A percentile compares a stretch with the other conserved stretches of the same genome.
These are phyloP conservation scores for Poronia punctata DNA, from an alignment of 495 filamentous ascomycete genomes.

Conservation along the genomic window DNA sequence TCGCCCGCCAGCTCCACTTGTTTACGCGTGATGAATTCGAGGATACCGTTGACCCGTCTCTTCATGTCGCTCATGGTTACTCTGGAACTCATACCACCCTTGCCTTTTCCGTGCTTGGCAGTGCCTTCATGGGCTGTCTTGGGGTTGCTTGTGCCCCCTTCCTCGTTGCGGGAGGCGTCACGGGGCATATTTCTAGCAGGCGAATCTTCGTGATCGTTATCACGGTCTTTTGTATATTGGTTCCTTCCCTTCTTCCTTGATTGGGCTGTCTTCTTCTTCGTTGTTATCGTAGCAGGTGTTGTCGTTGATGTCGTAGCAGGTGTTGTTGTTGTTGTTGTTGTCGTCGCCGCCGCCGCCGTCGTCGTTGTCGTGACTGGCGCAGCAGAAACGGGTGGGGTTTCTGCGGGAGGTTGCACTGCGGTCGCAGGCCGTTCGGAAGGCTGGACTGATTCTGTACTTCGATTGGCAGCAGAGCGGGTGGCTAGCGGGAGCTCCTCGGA, in stretches of 20 bases:
- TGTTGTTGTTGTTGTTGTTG: no score
- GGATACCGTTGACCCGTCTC: conserved; percentile 69
- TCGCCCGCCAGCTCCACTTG: conserved; percentile 77
- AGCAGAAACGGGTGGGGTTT: conserved; percentile 44
- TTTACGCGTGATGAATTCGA: conserved; percentile 84
- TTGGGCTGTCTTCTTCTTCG: conserved; percentile 64
- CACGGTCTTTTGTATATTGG: conserved; percentile 75
- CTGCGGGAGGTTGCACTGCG: conserved; percentile 45
- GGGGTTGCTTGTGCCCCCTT: conserved; percentile 26
- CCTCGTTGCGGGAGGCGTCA: conserved; percentile 42
- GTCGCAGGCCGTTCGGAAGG: conserved; percentile 28
- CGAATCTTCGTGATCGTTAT: conserved; percentile 57
- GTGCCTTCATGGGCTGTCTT: conserved; percentile 19
- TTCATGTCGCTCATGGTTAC: conserved; percentile 91
- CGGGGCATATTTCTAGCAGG: conserved; percentile 61
- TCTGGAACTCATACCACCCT: conserved; percentile 48
- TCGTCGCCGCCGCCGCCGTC: conserved; percentile 66
- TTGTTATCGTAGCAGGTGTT: no score
- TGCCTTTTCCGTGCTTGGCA: conserved; percentile 30
- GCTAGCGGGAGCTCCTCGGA: conserved; percentile 50
- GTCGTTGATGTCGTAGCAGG: no score
- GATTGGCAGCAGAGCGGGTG: conserved; percentile 28
- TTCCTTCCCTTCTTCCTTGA: conserved; percentile 69
- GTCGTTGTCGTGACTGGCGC: conserved; percentile 44
- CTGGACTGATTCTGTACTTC: conserved; percentile 26